These are phyloP conservation scores for Fusarium sp. DNA, from an alignment of 2,329 filamentous ascomycete species.

Conservation along the genomic window DNA sequence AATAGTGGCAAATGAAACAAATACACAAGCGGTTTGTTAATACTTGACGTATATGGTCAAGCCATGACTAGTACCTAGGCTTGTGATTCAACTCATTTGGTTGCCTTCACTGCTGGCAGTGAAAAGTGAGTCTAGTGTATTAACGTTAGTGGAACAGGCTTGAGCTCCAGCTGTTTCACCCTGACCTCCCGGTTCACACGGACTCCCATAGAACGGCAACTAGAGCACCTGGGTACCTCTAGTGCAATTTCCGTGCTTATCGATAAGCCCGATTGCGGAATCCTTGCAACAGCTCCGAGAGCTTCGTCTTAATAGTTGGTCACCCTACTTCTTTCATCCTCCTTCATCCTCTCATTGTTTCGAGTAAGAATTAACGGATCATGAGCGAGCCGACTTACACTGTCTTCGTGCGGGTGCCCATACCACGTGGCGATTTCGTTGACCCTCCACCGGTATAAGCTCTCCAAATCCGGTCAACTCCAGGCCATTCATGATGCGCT, in stretches of 20 bases:
- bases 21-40: background rate
- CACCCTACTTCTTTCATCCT: slow-evolving; percentile 34
- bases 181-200: background rate
- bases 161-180: slow-evolving; percentile 23
- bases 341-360: slow-evolving; percentile 31
- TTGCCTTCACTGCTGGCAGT: background rate
- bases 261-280: slow-evolving; percentile 45
- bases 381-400: slow-evolving; percentile 73
- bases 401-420: slow-evolving; percentile 90
- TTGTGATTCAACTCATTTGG: background rate
- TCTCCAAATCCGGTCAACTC: slow-evolving; percentile 9
- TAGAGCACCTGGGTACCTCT: too few relatives aligned
- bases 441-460: slow-evolving; percentile 84
- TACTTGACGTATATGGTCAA: background rate
- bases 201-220: too few relatives aligned
- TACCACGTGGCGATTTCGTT: slow-evolving; percentile 86
- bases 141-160: slow-evolving; percentile 2
- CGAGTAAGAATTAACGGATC: slow-evolving; percentile 39
- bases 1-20: background rate
- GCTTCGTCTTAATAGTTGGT: slow-evolving; percentile 33
- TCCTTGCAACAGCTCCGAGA: slow-evolving; percentile 36
- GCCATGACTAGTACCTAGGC: background rate
- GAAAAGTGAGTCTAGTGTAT: background rate
- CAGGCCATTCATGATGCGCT: slow-evolving; percentile 40
- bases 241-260: slow-evolving; percentile 29